A percentile compares a stretch with the other conserved stretches of the same genome.
Evolutionary conservation across 768 basidiomycete species (phyloP).

Genomic region (Psilocybe subaeruginosa): DNA sequence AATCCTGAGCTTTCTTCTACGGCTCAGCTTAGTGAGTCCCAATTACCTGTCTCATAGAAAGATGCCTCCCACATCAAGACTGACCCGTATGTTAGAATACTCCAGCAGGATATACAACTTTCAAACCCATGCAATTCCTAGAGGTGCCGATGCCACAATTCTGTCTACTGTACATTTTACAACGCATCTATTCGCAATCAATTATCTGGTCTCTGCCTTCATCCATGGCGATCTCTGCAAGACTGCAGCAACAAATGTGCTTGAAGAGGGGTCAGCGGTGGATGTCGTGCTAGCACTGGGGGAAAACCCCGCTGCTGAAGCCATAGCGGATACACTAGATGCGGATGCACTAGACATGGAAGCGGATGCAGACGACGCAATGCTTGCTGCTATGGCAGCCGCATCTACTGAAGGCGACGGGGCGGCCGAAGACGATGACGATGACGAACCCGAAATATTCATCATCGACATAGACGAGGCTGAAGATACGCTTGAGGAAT

Average conservation of each 20-base stretch:
- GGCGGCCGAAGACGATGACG: background rate
- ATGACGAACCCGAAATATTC: background rate
- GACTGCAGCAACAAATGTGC: constrained; percentile 18
- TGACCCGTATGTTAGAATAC: background rate
- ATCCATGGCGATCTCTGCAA: constrained; percentile 13
- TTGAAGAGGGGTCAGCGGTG: constrained; percentile 9
- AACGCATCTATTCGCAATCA: constrained; percentile 24
- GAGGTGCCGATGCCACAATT: background rate
- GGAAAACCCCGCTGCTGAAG: background rate
- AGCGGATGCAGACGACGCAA: constrained; percentile 32
- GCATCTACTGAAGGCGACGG: constrained; percentile 26
- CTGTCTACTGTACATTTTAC: background rate
- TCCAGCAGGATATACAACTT: background rate
- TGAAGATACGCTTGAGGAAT: constrained; percentile 11
- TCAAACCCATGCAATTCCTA: background rate
- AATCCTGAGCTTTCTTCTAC: too few relatives aligned
- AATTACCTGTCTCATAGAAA: too few relatives aligned
- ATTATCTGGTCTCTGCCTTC: constrained; percentile 6
- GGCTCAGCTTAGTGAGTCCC: too few relatives aligned
- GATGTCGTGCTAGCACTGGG: constrained; percentile 10
- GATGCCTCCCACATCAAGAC: too few relatives aligned
- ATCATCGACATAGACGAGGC: constrained; percentile 13
- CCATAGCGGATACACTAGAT: constrained; percentile 2
- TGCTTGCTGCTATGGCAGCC: constrained; percentile 35
- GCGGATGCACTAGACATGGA: constrained; percentile 16